Evolutionary conservation across 306 rosid species (phyloP), one percentile per base, ranked within the genome.

Genomic region (Abrus precatorius): DNA sequence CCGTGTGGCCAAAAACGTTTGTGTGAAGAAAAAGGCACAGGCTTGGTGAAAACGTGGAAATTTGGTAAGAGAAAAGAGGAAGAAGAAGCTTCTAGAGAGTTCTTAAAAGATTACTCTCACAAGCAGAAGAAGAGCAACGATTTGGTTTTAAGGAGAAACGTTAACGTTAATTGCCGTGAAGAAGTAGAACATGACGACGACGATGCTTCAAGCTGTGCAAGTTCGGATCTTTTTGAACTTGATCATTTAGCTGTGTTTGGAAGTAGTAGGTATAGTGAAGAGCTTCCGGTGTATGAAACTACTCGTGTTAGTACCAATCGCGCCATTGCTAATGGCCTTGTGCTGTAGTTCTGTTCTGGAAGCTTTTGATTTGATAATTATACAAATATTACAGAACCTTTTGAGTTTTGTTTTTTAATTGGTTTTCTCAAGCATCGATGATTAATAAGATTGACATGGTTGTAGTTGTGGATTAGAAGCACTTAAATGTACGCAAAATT

Each of bases 151-250:
- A 56, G 60, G 9, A 27, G 3, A 7, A 54, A 32, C 1, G 44
- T 11, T 5, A 61, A 27, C 10, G 12, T 6, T 44, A 44, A 44
- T 5, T 61, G 43, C 1, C 32, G 75, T 6, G 71, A 74, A 2
- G 20, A 49, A 3, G 20, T 0, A 52, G 1, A 55, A 6, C 82
- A 85, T 0, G 69, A 65, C 0, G 91, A 87, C 0, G 98, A 90
- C 5, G 98, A 86, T 20, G 89, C 87, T 34, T 89, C 84, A 5
- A 95, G 99, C 56, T 85, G 71, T 87, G 85, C 99, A 9, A 95
- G 99, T 84, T 95, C 99, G 9, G 99, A 95, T 89, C 92, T 95
- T 32, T 95, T 95, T 30, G 99, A 95, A 85, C 92, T 95, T 49
- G 98, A 95, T 84, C 96, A 95, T 72, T 76, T 93, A 13, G 72